These are phyloP conservation scores for Wickerhamomyces sydowiorum DNA, from an alignment of 805 yeast species.

Conservation along the genomic window DNA sequence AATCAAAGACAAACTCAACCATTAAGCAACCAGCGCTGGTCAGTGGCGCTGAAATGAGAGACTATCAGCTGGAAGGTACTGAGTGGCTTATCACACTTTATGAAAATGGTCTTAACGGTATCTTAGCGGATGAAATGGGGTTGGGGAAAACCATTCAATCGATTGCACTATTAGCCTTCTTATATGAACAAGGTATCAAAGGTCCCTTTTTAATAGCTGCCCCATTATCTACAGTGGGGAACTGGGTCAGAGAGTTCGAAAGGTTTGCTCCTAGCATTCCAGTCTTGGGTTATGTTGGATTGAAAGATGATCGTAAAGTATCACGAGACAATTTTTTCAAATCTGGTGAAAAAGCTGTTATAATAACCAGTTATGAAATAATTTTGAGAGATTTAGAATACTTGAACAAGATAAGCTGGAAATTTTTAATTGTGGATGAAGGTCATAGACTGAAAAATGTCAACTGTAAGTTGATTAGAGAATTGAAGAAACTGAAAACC, in stretches of 20 bases:
- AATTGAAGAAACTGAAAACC: slow-evolving; percentile 59
- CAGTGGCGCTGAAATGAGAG: slow-evolving; percentile 60
- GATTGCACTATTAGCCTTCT: slow-evolving; percentile 68
- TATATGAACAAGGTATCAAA: slow-evolving; percentile 68
- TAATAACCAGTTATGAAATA: slow-evolving; percentile 80
- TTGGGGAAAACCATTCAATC: slow-evolving; percentile 91
- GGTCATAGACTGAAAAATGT: slow-evolving; percentile 90
- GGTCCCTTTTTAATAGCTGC: slow-evolving; percentile 80
- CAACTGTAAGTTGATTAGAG: slow-evolving; percentile 67
- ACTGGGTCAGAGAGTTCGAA: slow-evolving; percentile 73
- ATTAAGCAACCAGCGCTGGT: slow-evolving; percentile 50
- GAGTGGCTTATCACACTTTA: slow-evolving; percentile 87
- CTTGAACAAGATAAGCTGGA: slow-evolving; percentile 60
- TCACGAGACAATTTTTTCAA: slow-evolving; percentile 29
- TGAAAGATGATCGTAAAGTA: slow-evolving; percentile 46
- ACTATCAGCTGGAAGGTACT: slow-evolving; percentile 84
- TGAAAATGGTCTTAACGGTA: slow-evolving; percentile 93
- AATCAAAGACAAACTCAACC: slow-evolving; percentile 4
- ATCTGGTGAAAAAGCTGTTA: slow-evolving; percentile 34
- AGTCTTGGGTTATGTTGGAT: slow-evolving; percentile 60
- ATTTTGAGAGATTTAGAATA: slow-evolving; percentile 60
- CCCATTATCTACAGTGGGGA: slow-evolving; percentile 79
- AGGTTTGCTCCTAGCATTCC: slow-evolving; percentile 69
- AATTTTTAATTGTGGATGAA: slow-evolving; percentile 86
- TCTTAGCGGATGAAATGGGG: slow-evolving; percentile 97